These are phyloP conservation scores for Russula abietina DNA, from an alignment of 768 basidiomycete genomes.

Conservation along the genomic window DNA sequence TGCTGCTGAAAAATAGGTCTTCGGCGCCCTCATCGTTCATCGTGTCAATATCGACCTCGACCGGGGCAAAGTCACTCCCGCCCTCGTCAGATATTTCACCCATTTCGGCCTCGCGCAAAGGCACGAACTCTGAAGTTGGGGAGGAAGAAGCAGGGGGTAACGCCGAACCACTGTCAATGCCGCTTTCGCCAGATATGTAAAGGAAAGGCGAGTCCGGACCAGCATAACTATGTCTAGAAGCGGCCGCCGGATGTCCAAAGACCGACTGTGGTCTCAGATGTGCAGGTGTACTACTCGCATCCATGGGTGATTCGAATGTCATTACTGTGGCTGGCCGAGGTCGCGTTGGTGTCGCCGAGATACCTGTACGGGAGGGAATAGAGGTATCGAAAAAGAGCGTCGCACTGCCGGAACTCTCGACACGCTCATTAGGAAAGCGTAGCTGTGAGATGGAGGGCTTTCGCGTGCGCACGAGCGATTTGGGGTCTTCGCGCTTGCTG, in stretches of 20 bases:
- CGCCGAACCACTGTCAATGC: neutral
- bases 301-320: conserved; percentile 16
- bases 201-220: conserved; percentile 13
- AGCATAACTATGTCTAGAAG: conserved; percentile 21
- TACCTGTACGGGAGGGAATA: conserved; percentile 6
- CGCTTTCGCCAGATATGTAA: neutral
- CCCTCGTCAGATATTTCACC: conserved; percentile 25
- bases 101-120: conserved; percentile 17
- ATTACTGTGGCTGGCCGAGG: conserved; percentile 16
- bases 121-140: conserved; percentile 8
- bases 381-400: conserved; percentile 25
- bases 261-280: conserved; percentile 4
- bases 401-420: conserved; percentile 21
- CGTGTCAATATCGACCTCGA: conserved; percentile 19
- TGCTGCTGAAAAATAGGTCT: conserved; percentile 26
- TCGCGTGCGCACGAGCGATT: conserved; percentile 18
- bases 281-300: conserved; percentile 16
- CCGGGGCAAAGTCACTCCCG: conserved; percentile 20
- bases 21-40: conserved; percentile 20
- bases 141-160: conserved; percentile 3
- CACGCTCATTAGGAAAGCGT: conserved; percentile 5
- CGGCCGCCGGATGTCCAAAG: conserved; percentile 2
- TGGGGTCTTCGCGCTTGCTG: conserved; percentile 16
- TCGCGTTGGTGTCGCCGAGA: conserved; percentile 12
- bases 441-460: conserved; percentile 20